Base-by-base conservation (phyloP, 2,329 filamentous ascomycete species). In the Aspergillus udagawae region DNA sequence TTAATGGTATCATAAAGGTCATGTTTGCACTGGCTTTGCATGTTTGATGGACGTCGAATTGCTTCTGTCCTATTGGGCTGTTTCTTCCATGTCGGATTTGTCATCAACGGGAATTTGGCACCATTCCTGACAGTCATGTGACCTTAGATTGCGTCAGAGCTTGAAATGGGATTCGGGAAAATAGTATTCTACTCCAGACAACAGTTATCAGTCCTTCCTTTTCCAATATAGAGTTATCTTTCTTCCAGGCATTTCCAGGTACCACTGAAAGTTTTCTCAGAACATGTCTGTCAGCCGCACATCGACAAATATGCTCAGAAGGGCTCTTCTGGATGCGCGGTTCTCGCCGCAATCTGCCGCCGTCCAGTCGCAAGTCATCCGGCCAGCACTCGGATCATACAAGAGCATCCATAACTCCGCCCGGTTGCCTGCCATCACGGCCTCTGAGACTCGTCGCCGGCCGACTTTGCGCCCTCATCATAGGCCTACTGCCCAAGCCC, bases 381-480 rank as follows among this genome's bases (percentile, higher is more conserved):
- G 66, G 44, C 58, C 70, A n/a, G 65, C 65, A 29, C 64, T 67
- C 49, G 65, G 60, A 53, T 63, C 65, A 14, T 71, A 69, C 56
- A 73, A 76, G 69, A 71, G 64, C 55, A 67, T 79, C 29, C 76
- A 79, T 60, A 78, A 75, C 60, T 75, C 75, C 47, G 71, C 75
- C 42, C 70, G 76, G 59, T 63, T 79, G 55, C 77, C 79, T 25
- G 75, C 78, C 9, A 73, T 82, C 61, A 77, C 79, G 60, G 72
- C 79, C 32, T 80, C 80, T 45, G 75, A 77, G 63, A 67, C 74
- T 45, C 75, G 73, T 59, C 75, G 70, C 54, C 72, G 80, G 66
- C 80, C 80, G 32, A 76, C 71, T 8, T 60, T 82, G 63, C 73
- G 73, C 38, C 73, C 76, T 27, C 63, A 69, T 48, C 76, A 79